phyloP scores from a whole-genome alignment of 306 rosid species.

The Inga laurina region DNA sequence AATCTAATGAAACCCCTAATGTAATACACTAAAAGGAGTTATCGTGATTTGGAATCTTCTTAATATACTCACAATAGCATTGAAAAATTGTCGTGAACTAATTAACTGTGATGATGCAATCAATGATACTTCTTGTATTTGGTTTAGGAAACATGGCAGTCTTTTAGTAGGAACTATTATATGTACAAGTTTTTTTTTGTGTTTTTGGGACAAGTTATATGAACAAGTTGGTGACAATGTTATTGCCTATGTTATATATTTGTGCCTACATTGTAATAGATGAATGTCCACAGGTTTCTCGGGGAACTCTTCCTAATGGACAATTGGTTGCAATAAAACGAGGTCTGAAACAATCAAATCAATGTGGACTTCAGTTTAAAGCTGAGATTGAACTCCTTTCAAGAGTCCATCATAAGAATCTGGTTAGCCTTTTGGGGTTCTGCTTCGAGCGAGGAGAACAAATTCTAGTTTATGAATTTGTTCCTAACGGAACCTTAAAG shows the following conservation, averaged over 20 bases:
- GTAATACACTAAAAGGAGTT: not conserved
- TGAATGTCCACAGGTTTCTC: slow-evolving; percentile 44
- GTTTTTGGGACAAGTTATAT: not conserved
- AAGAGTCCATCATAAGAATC: slow-evolving; percentile 61
- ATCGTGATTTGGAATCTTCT: not conserved
- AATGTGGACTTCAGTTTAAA: slow-evolving; percentile 48
- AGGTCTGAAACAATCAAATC: slow-evolving; percentile 45
- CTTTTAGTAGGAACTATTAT: not conserved
- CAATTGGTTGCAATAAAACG: slow-evolving; percentile 53
- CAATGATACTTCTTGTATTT: not conserved
- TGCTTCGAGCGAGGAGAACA: slow-evolving; percentile 61
- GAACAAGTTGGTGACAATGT: not conserved
- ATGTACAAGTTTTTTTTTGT: too few species aligned
- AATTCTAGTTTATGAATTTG: slow-evolving; percentile 45
- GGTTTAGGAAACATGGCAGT: not conserved
- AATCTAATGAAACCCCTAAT: not conserved
- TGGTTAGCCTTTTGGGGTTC: slow-evolving; percentile 57
- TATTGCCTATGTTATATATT: not conserved
- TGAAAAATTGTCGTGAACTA: not conserved
- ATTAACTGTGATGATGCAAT: not conserved
- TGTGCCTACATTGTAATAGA: not conserved
- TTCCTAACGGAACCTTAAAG: too few species aligned
- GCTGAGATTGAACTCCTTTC: slow-evolving; percentile 65
- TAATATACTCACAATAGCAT: not conserved
- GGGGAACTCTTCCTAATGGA: slow-evolving; percentile 48